A percentile compares a stretch with the other conserved stretches of the same genome.
phyloP scores from a whole-genome alignment of 1,139 yeast genomes.

The Geotrichum citri-aurantii region DNA sequence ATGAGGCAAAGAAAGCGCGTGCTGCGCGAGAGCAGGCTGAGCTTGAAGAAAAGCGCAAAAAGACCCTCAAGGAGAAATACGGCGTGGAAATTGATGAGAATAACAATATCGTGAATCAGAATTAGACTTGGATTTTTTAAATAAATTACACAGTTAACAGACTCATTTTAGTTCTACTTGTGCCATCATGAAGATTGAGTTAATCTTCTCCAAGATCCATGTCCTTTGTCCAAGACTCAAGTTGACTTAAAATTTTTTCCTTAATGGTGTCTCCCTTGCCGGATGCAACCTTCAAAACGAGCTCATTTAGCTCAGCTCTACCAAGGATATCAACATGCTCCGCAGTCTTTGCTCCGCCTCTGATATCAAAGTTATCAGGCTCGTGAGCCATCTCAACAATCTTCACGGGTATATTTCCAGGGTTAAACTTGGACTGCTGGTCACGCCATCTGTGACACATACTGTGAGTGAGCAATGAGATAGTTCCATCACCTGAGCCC shows the following conservation, averaged over 20 bases:
- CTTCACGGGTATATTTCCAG: slow-evolving; percentile 65
- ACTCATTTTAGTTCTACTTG: not conserved
- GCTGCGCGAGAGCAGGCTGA: slow-evolving; percentile 3
- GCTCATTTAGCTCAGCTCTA: slow-evolving; percentile 83
- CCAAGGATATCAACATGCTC: slow-evolving; percentile 97
- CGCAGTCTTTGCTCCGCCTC: slow-evolving; percentile 97
- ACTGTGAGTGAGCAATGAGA: slow-evolving; percentile 75
- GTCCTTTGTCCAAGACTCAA: slow-evolving; percentile 51
- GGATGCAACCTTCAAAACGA: slow-evolving; percentile 72
- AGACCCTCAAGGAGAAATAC: slow-evolving; percentile 1
- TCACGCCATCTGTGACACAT: slow-evolving; percentile 84
- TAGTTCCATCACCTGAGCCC: slow-evolving; percentile 96
- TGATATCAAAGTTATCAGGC: slow-evolving; percentile 85
- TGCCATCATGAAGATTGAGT: too few relatives aligned
- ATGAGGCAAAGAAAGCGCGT: slow-evolving; percentile 6
- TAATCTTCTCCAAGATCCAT: slow-evolving; percentile 39
- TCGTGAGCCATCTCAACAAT: slow-evolving; percentile 89
- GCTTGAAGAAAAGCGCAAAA: slow-evolving; percentile 2
- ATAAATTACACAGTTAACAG: not conserved
- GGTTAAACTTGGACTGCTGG: slow-evolving; percentile 66
- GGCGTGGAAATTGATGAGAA: not conserved
- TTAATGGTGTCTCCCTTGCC: slow-evolving; percentile 68
- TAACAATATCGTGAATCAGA: not conserved
- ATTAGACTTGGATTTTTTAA: not conserved
- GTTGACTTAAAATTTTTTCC: slow-evolving; percentile 53